Evolutionary conservation across 495 filamentous ascomycete species (phyloP).

Genomic region (Margaritispora aquatica): DNA sequence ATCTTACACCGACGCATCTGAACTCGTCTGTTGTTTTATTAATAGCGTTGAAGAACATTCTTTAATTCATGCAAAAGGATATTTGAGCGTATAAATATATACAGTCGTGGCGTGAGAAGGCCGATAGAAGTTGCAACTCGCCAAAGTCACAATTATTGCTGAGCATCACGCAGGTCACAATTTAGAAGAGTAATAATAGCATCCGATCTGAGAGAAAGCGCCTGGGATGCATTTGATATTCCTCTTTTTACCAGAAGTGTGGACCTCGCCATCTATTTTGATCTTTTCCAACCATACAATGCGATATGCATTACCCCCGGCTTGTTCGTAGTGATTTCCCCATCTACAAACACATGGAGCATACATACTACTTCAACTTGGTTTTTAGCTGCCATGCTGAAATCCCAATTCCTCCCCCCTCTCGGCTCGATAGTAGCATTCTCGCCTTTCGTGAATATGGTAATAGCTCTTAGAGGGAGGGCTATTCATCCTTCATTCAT

Average conservation of each 20-base stretch:
- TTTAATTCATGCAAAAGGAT: too few relatives aligned
- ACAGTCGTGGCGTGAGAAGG: too few relatives aligned
- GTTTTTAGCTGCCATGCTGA: background rate
- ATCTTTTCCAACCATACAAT: background rate
- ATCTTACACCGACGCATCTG: too few relatives aligned
- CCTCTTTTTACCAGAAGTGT: background rate
- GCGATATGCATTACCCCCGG: too few relatives aligned
- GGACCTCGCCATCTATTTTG: background rate
- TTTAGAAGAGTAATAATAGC: too few relatives aligned
- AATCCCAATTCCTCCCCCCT: background rate
- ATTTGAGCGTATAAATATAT: too few relatives aligned
- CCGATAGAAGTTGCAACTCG: background rate
- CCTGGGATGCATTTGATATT: background rate
- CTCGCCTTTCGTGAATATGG: background rate
- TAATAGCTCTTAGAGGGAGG: background rate
- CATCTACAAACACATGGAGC: background rate
- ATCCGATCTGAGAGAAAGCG: background rate
- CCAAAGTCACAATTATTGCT: background rate
- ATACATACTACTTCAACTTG: background rate
- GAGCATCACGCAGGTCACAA: too few relatives aligned
- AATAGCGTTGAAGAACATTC: too few relatives aligned
- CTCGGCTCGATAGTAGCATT: background rate
- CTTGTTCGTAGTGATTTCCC: too few relatives aligned
- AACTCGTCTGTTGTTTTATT: too few relatives aligned
- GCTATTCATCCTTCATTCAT: conserved; percentile 8